Conservation (phyloP, 352 stramenopile species). For the Phytophthora podocarpi region DNA sequence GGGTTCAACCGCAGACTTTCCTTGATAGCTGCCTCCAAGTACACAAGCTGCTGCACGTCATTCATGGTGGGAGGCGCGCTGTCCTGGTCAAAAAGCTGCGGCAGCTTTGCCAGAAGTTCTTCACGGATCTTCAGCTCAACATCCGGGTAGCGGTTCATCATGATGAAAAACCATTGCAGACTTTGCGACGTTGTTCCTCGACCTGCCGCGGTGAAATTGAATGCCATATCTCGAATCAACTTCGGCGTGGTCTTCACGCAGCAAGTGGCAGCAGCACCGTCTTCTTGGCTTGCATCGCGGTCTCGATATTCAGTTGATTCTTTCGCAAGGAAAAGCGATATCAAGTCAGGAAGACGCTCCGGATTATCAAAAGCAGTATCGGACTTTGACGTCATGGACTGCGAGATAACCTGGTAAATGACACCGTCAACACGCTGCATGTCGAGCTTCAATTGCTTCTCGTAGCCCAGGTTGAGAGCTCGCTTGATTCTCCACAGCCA, state of each 20-base stretch:
- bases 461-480: constrained; percentile 33
- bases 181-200: constrained; percentile 70
- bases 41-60: constrained; percentile 56
- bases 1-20: constrained; percentile 76
- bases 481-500: constrained; percentile 54
- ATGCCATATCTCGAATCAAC: constrained; percentile 69
- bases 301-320: constrained; percentile 38
- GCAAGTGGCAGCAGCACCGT: constrained; percentile 14
- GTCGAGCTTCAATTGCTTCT: constrained; percentile 42
- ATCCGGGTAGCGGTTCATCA: constrained; percentile 64
- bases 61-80: constrained; percentile 36
- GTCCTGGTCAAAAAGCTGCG: constrained; percentile 34
- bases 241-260: constrained; percentile 34
- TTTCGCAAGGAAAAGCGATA: constrained; percentile 51
- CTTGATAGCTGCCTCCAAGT: constrained; percentile 59
- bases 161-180: constrained; percentile 74
- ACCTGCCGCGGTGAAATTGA: constrained; percentile 78
- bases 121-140: constrained; percentile 52
- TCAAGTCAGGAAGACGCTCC: constrained; percentile 30
- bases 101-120: constrained; percentile 49
- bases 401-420: constrained; percentile 50
- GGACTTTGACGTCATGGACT: constrained; percentile 43
- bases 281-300: constrained; percentile 11
- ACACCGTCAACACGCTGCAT: constrained; percentile 43
- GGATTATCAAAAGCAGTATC: background rate